A percentile compares a stretch with the other conserved stretches of the same genome.
Conservation (phyloP, 106 monocot genomes). For the Apostasia ramifera region DNA sequence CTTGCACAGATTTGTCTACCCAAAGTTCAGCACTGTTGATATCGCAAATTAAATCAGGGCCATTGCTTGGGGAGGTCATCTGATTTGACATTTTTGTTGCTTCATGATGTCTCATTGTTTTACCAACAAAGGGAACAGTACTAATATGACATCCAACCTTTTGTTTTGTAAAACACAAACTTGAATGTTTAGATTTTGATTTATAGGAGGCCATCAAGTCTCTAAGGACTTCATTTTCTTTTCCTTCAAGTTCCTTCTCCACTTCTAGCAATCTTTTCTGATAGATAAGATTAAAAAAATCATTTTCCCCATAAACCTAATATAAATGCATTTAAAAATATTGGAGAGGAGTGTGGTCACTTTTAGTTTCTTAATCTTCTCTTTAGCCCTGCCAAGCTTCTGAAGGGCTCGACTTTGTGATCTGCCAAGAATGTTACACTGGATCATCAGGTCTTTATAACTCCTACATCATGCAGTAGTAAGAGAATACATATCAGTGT, state of each 20-base stretch:
- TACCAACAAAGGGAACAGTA: slow-evolving; percentile 6
- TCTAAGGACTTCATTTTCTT: slow-evolving; percentile 51
- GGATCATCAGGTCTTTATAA: slow-evolving; percentile 89
- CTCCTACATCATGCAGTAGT: slow-evolving; percentile 33
- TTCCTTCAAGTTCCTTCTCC: slow-evolving; percentile 61
- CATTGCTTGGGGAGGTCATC: slow-evolving; percentile 2
- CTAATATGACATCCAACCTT: background rate
- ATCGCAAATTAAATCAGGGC: background rate
- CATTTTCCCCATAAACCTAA: background rate
- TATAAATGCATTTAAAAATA: background rate
- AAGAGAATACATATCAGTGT: background rate
- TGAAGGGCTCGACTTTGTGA: slow-evolving; percentile 49
- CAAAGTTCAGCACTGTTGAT: background rate
- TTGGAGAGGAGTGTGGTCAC: slow-evolving; percentile 14
- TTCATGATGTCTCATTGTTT: slow-evolving; percentile 5
- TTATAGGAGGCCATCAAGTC: slow-evolving; percentile 40
- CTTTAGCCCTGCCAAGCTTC: slow-evolving; percentile 74
- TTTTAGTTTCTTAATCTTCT: slow-evolving; percentile 68
- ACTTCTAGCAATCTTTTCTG: slow-evolving; percentile 68
- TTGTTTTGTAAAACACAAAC: background rate
- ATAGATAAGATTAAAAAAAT: background rate
- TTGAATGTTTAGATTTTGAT: slow-evolving; percentile 16
- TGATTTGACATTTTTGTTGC: background rate
- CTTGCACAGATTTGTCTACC: slow-evolving; percentile 10
- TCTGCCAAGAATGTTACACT: slow-evolving; percentile 85